phyloP scores from a whole-genome alignment of 768 basidiomycete species.

The Suillus decipiens region DNA sequence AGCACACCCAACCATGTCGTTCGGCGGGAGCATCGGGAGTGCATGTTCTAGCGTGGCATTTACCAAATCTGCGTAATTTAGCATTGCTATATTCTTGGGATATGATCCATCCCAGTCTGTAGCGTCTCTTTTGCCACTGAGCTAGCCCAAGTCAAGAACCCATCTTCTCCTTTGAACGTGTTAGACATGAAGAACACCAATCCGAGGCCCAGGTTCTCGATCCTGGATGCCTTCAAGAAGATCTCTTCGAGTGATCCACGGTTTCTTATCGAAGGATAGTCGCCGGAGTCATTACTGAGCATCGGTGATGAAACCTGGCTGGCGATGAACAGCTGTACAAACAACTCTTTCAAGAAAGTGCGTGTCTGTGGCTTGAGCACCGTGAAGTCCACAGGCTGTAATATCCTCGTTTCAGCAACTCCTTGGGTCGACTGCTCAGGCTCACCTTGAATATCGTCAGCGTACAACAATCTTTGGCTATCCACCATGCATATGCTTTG shows the following conservation, averaged over 20 bases:
- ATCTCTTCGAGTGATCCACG: constrained; percentile 71
- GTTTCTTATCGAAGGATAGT: constrained; percentile 48
- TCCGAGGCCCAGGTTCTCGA: constrained; percentile 71
- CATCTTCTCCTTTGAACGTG: constrained; percentile 41
- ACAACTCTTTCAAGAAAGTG: constrained; percentile 69
- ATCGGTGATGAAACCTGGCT: constrained; percentile 76
- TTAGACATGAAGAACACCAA: constrained; percentile 68
- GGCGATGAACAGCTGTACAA: constrained; percentile 68
- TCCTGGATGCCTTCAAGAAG: constrained; percentile 71
- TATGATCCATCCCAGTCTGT: constrained; percentile 59
- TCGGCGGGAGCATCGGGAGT: constrained; percentile 78
- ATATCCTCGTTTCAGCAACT: not conserved
- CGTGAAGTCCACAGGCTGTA: constrained; percentile 87
- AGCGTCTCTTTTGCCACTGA: constrained; percentile 71
- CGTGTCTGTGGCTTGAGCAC: constrained; percentile 61
- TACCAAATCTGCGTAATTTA: constrained; percentile 35
- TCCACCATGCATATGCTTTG: constrained; percentile 89
- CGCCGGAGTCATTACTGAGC: constrained; percentile 39
- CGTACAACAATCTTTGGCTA: constrained; percentile 78
- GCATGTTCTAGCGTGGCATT: constrained; percentile 74
- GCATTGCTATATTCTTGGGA: constrained; percentile 33
- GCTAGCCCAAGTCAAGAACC: constrained; percentile 66
- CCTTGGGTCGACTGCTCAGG: not conserved
- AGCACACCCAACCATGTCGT: constrained; percentile 69
- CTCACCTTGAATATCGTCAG: constrained; percentile 82